A percentile compares a stretch with the other conserved stretches of the same genome.
Conservation (phyloP, 228 moss, liverwort and hornwort species). For the Sphagnum magellanicum region DNA sequence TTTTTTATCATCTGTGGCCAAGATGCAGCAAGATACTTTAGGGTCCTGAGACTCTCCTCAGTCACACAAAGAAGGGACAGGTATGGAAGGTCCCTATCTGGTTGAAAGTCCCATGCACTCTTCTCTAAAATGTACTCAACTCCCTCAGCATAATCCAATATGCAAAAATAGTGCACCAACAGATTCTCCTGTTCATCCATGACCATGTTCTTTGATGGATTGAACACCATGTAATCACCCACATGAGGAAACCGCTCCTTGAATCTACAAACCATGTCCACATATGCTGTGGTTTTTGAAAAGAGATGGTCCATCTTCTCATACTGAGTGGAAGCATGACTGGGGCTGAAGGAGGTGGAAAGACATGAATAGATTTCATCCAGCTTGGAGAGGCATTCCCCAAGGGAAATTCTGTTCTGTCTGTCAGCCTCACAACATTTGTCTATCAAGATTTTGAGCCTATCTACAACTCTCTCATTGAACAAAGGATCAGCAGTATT, state of each 20-base stretch:
- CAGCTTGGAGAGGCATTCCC: constrained; percentile 6
- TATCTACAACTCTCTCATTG: not conserved
- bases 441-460: not conserved
- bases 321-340: not conserved
- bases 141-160: constrained; percentile 16
- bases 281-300: not conserved
- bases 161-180: constrained; percentile 23
- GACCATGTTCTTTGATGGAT: constrained; percentile 14
- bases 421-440: constrained; percentile 3
- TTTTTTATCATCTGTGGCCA: constrained; percentile 1
- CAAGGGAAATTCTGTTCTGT: constrained; percentile 3
- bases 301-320: not conserved
- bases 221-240: constrained; percentile 7
- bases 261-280: constrained; percentile 10
- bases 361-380: constrained; percentile 4
- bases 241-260: constrained; percentile 5
- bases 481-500: not conserved
- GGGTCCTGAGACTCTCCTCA: constrained; percentile 1
- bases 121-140: constrained; percentile 6
- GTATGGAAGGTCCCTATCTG: constrained; percentile 1
- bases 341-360: not conserved
- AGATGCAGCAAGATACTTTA: constrained; percentile 3
- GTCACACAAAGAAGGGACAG: constrained; percentile 3
- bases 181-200: constrained; percentile 10
- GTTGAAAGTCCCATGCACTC: constrained; percentile 3